Base-by-base conservation (phyloP, 2,329 filamentous ascomycete genomes). In the Fusarium continuum region DNA sequence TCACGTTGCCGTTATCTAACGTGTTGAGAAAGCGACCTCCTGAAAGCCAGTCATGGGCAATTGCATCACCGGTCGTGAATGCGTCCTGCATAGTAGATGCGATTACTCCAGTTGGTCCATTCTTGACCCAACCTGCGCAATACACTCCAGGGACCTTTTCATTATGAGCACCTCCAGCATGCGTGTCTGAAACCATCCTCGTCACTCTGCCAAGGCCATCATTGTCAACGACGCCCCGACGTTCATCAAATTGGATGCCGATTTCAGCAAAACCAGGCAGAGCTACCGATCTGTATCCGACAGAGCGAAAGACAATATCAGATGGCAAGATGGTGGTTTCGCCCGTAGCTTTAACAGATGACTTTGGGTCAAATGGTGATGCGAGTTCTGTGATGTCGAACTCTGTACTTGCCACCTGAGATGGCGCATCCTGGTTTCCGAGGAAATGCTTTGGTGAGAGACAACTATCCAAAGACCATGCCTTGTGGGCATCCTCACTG, bases 31-130 rank as follows among this genome's bases (percentile, higher is more conserved):
- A 85, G 2, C 71, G 61, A 2, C 66, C 70, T 3, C 77, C 76
- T 1, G 77, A 72, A 14, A 74, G 67, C 90, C 92, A 94, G 72
- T 99, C 95, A n/a, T 85, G 79, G 1, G 85, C 85, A 61, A 99
- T 91, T 4, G 90, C 87, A 73, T 97, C 93, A 2, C 88, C 95
- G 1, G 93, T 97, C 8, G 86, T 84, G 71, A 98, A 99, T 0
- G 95, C 94, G 74, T 99, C 95, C 57, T 90, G 87, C 92, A 99
- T 96, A 0, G 95, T 99, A 25, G 90, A 93, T 2, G 94, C 94
- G 74, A 99, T 99, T 4, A 98, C 93, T 3, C 95, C 95, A 0
- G 93, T 97, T 0, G 95, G 94, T 0, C 95, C 95, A 29, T 90
- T 86, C 79, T 98, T 98, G 9, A 97, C 93, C 95, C 95, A 99